Evolutionary conservation across 495 filamentous ascomycete species (phyloP).

Genomic region (Neurospora tetrasperma): DNA sequence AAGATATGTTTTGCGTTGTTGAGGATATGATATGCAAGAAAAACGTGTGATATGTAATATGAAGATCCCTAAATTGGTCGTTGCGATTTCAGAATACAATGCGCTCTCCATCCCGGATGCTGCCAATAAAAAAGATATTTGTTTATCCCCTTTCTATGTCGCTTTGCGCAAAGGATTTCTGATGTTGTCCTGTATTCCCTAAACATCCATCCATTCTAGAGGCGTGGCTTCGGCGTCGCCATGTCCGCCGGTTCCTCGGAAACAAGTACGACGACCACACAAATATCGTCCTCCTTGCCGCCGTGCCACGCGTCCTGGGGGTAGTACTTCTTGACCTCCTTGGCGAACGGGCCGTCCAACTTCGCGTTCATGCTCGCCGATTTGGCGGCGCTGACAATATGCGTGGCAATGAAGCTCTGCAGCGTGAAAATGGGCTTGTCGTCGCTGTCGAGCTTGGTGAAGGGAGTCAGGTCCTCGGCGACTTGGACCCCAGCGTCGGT

Average conservation of each 20-base stretch:
- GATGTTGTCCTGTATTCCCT: neutral
- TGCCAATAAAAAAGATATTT: neutral
- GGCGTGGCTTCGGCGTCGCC: constrained; percentile 17
- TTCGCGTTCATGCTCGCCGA: constrained; percentile 65
- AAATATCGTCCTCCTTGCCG: constrained; percentile 89
- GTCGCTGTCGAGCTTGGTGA: constrained; percentile 35
- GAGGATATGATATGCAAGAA: neutral
- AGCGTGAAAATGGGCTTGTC: constrained; percentile 35
- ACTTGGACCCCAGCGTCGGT: constrained; percentile 49
- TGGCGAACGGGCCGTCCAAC: constrained; percentile 85
- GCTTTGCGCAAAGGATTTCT: neutral
- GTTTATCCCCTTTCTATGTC: constrained; percentile 1
- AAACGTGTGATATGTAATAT: neutral
- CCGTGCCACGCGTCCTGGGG: constrained; percentile 75
- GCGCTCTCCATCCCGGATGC: neutral
- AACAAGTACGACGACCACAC: constrained; percentile 64
- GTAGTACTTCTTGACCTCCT: constrained; percentile 78
- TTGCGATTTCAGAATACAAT: neutral
- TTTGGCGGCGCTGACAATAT: constrained; percentile 73
- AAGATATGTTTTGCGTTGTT: neutral
- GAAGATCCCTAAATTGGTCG: neutral
- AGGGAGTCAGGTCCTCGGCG: constrained; percentile 39
- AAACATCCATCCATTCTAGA: neutral
- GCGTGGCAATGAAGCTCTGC: constrained; percentile 66
- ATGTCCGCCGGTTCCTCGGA: constrained; percentile 40